Percentiles rank a stretch among this genome's conserved stretches.
These are phyloP conservation scores for Kodamaea kaohsiungensis DNA, from an alignment of 805 yeast genomes.

Conservation along the genomic window DNA sequence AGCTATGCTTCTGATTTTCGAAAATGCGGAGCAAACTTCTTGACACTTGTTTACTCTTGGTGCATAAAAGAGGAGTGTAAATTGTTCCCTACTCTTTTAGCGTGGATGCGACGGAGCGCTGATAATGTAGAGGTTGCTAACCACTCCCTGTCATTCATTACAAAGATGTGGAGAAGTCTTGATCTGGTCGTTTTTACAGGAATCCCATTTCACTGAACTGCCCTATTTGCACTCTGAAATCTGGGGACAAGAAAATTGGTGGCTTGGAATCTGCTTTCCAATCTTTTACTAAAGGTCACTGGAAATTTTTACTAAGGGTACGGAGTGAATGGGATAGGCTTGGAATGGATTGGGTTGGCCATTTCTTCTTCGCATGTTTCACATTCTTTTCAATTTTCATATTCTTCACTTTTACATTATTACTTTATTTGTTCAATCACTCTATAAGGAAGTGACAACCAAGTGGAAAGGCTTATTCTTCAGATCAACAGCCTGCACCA, in stretches of 20 bases:
- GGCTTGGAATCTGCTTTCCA: too few species aligned
- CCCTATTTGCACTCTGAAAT: too few species aligned
- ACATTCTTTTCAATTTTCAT: not conserved
- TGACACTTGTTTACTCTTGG: not conserved
- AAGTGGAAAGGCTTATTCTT: not conserved
- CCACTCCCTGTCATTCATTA: not conserved
- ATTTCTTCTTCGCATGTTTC: too few species aligned
- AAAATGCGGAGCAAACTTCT: not conserved
- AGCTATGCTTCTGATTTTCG: not conserved
- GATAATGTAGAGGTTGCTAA: not conserved
- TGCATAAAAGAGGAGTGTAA: not conserved
- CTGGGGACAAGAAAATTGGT: too few species aligned
- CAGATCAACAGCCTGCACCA: not conserved
- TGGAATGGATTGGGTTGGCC: too few species aligned
- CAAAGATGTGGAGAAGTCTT: not conserved
- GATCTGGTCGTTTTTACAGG: not conserved
- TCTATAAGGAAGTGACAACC: not conserved
- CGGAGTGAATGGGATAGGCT: too few species aligned
- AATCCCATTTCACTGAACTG: too few species aligned
- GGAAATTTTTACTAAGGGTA: too few species aligned
- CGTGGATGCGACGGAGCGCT: not conserved
- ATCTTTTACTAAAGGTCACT: too few species aligned
- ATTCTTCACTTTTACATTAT: not conserved
- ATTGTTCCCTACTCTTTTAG: not conserved
- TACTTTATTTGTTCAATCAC: not conserved